These are phyloP conservation scores for Suillus luteus DNA, from an alignment of 768 basidiomycete species.

Conservation along the genomic window DNA sequence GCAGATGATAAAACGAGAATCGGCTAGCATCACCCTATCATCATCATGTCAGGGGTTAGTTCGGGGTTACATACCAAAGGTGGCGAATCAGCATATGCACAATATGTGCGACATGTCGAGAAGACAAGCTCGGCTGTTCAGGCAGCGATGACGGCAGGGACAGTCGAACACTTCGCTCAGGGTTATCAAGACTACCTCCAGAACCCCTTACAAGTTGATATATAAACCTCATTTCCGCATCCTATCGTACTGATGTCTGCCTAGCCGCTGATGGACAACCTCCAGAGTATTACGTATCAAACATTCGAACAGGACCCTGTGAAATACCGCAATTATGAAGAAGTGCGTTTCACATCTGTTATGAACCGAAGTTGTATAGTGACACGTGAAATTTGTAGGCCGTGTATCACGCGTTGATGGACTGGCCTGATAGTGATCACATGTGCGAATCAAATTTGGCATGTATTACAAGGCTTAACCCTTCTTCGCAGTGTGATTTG, in stretches of 20 bases:
- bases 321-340: slow-evolving; percentile 95
- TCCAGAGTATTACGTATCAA: slow-evolving; percentile 94
- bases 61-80: slow-evolving; percentile 72
- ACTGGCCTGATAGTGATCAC: slow-evolving; percentile 59
- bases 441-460: slow-evolving; percentile 51
- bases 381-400: slow-evolving; percentile 50
- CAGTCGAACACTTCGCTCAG: slow-evolving; percentile 87
- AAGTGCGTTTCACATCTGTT: slow-evolving; percentile 47
- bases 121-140: slow-evolving; percentile 70
- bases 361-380: slow-evolving; percentile 15
- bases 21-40: slow-evolving; percentile 76
- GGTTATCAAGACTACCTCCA: slow-evolving; percentile 97
- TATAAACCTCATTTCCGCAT: slow-evolving; percentile 9
- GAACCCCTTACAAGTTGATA: slow-evolving; percentile 82
- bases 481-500: slow-evolving; percentile 66
- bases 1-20: slow-evolving; percentile 21
- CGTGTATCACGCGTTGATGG: slow-evolving; percentile 75
- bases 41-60: slow-evolving; percentile 76
- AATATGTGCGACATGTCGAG: slow-evolving; percentile 85
- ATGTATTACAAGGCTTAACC: slow-evolving; percentile 9
- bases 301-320: slow-evolving; percentile 98
- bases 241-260: slow-evolving; percentile 15
- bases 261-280: slow-evolving; percentile 95
- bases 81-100: slow-evolving; percentile 84
- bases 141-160: slow-evolving; percentile 64